A percentile compares a stretch with the other conserved stretches of the same genome.
These are phyloP conservation scores for Knoxia roxburghii DNA, from an alignment of 257 asterid species.

Conservation along the genomic window DNA sequence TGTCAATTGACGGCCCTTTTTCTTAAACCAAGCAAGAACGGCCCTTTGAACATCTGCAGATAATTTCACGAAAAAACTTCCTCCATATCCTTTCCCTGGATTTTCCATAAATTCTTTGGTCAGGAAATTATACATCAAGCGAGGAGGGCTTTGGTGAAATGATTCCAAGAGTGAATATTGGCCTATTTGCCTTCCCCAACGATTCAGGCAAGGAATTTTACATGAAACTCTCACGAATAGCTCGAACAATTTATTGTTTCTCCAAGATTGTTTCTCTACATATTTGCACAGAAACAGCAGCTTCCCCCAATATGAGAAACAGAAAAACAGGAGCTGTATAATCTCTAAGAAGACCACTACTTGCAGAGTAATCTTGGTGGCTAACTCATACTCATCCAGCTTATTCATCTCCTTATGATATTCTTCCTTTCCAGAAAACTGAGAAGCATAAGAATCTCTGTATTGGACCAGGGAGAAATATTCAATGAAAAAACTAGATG, in stretches of 20 bases:
- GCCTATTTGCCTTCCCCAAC: conserved; percentile 10
- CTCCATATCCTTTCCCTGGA: neutral
- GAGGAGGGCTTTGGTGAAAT: neutral
- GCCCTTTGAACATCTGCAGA: neutral
- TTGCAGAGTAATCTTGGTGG: neutral
- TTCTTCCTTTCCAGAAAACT: neutral
- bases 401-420: no score
- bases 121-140: neutral
- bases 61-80: neutral
- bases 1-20: neutral
- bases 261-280: neutral
- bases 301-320: neutral
- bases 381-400: neutral
- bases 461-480: neutral
- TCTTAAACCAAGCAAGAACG: conserved; percentile 3
- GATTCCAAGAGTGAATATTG: neutral
- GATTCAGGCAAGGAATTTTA: neutral
- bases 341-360: neutral
- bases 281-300: neutral
- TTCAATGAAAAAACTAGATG: neutral
- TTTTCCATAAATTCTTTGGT: neutral
- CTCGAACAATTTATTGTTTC: neutral
- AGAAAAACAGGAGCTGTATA: neutral
- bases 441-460: no score
- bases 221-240: neutral